These are phyloP conservation scores for Carpediemonas membranifera DNA, from an alignment of 78 protist genomes.

Conservation along the genomic window DNA sequence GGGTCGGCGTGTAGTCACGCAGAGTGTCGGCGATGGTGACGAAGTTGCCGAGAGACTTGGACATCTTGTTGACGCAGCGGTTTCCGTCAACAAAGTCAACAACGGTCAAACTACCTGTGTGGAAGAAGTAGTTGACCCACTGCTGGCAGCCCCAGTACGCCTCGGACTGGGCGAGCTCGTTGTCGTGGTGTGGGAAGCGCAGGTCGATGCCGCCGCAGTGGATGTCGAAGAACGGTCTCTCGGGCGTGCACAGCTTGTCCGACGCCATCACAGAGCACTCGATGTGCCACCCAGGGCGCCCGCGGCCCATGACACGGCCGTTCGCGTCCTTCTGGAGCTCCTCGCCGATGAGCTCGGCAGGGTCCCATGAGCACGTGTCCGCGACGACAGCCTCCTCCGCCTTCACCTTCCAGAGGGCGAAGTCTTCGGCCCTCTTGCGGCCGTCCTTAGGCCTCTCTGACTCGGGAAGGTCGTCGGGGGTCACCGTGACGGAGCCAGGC, in stretches of 20 bases:
- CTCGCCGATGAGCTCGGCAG: too few species aligned
- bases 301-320: slow-evolving; percentile 19
- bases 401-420: slow-evolving; percentile 63
- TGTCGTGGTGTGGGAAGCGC: slow-evolving; percentile 97
- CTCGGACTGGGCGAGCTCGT: slow-evolving; percentile 75
- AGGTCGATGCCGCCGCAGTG: slow-evolving; percentile 95
- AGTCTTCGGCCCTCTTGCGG: too few species aligned
- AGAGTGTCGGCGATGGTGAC: slow-evolving; percentile 77
- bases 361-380: too few species aligned
- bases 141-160: slow-evolving; percentile 3
- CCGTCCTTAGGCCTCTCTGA: background rate
- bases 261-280: slow-evolving; percentile 95
- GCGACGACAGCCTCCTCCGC: slow-evolving; percentile 50
- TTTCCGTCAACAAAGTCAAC: slow-evolving; percentile 55
- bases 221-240: slow-evolving; percentile 45
- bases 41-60: slow-evolving; percentile 92
- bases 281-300: slow-evolving; percentile 99
- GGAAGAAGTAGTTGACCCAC: slow-evolving; percentile 34
- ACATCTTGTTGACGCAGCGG: slow-evolving; percentile 87
- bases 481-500: background rate
- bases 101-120: slow-evolving; percentile 25
- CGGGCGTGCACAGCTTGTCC: background rate
- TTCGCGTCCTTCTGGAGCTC: too few species aligned
- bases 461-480: background rate
- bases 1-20: slow-evolving; percentile 63